These are phyloP conservation scores for Phyllosticta capitalensis DNA, from an alignment of 2,329 filamentous ascomycete species.

Conservation along the genomic window DNA sequence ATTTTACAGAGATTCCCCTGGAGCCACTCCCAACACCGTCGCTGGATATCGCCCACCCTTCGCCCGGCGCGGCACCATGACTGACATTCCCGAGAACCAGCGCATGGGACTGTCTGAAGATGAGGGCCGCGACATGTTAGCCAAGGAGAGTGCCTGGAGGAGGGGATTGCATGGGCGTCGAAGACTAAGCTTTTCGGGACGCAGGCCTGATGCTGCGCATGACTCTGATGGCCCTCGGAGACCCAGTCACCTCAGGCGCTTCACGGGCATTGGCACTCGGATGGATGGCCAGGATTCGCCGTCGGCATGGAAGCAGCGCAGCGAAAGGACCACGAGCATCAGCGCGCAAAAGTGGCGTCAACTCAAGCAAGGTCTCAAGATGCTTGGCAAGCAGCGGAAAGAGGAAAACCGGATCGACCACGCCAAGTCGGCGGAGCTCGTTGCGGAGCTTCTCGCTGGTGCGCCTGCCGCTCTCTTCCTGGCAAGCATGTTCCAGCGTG, in stretches of 20 bases:
- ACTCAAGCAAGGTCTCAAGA: conserved; percentile 79
- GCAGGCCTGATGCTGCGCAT: conserved; percentile 25
- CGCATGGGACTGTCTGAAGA: conserved; percentile 41
- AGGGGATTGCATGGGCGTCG: conserved; percentile 30
- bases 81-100: conserved; percentile 37
- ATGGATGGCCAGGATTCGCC: conserved; percentile 28
- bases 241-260: conserved; percentile 37
- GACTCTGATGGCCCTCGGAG: conserved; percentile 23
- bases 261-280: conserved; percentile 31
- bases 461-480: conserved; percentile 89
- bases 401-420: conserved; percentile 81
- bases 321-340: conserved; percentile 37
- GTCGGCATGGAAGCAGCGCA: conserved; percentile 35
- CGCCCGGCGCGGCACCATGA: conserved; percentile 40
- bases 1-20: conserved; percentile 35
- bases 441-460: conserved; percentile 88
- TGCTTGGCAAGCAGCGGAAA: conserved; percentile 67
- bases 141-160: conserved; percentile 36
- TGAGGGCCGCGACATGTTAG: conserved; percentile 39
- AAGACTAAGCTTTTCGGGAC: conserved; percentile 16
- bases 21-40: conserved; percentile 21
- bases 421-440: conserved; percentile 88
- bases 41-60: conserved; percentile 44
- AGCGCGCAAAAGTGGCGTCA: conserved; percentile 80
- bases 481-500: conserved; percentile 94